Conservation (phyloP, 345 rosid species). For the Eucalyptus cladocalyx region DNA sequence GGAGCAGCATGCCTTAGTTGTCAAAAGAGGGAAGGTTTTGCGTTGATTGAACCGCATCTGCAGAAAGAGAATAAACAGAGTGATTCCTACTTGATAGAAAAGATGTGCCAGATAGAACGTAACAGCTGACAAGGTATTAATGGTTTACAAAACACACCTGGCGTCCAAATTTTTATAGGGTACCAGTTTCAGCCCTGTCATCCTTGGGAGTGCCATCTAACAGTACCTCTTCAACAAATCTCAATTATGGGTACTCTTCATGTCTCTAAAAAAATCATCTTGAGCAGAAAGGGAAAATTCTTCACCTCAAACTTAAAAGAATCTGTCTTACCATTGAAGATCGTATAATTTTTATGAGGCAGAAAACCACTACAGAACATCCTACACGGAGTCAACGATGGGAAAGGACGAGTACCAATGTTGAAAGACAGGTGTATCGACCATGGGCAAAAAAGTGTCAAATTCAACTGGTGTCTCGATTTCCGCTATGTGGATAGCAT, state of each 20-base stretch:
- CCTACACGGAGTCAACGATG: slow-evolving; percentile 55
- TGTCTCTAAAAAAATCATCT: no score
- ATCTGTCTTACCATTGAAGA: no score
- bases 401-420: slow-evolving; percentile 81
- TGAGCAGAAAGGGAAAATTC: no score
- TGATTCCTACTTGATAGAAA: background rate
- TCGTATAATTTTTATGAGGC: no score
- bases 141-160: slow-evolving; percentile 22
- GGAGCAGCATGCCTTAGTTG: no score
- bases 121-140: background rate
- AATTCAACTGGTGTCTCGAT: slow-evolving; percentile 55
- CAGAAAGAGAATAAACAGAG: no score
- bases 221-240: slow-evolving; percentile 48
- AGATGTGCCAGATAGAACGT: background rate
- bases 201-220: slow-evolving; percentile 47
- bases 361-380: slow-evolving; percentile 18
- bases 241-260: slow-evolving; percentile 17
- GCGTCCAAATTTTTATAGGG: slow-evolving; percentile 63
- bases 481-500: slow-evolving; percentile 75
- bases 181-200: slow-evolving; percentile 76
- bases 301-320: no score
- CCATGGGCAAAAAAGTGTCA: slow-evolving; percentile 63
- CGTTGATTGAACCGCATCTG: slow-evolving; percentile 80
- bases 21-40: no score
- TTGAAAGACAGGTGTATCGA: slow-evolving; percentile 54